phyloP scores from a whole-genome alignment of 768 basidiomycete genomes.

The Mycena rebaudengoi region DNA sequence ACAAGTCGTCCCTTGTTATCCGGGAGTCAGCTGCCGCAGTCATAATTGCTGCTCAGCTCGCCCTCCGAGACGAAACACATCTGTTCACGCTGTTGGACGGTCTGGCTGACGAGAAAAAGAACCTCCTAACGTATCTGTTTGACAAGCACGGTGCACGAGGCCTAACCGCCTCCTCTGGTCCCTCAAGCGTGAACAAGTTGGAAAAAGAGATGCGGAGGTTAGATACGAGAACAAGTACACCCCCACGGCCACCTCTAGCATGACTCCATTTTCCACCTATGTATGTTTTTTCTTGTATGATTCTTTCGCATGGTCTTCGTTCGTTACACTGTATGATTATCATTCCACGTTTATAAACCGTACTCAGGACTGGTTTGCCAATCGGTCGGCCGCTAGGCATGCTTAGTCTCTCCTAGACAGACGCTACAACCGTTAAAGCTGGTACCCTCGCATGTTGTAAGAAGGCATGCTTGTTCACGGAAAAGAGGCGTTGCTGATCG shows the following conservation, averaged over 20 bases:
- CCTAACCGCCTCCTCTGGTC: constrained; percentile 40
- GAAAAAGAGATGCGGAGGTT: constrained; percentile 84
- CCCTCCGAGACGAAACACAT: constrained; percentile 84
- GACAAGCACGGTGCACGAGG: constrained; percentile 86
- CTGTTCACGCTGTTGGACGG: constrained; percentile 84
- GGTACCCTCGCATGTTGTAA: too few species aligned
- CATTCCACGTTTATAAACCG: constrained; percentile 4
- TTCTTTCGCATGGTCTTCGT: constrained; percentile 7
- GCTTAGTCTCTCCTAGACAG: too few species aligned
- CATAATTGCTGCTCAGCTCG: constrained; percentile 86
- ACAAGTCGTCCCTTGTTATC: constrained; percentile 75
- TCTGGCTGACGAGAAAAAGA: constrained; percentile 90
- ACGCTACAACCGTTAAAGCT: too few species aligned
- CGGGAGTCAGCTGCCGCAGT: constrained; percentile 85
- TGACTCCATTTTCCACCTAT: background rate
- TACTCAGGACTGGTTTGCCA: background rate
- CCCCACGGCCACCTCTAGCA: constrained; percentile 48
- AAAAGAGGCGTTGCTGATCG: too few species aligned
- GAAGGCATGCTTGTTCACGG: too few species aligned
- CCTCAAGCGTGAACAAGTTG: constrained; percentile 71
- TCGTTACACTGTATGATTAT: constrained; percentile 23
- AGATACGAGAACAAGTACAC: constrained; percentile 82
- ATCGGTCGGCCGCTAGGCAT: background rate
- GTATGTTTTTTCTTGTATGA: constrained; percentile 14
- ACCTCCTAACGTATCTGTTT: constrained; percentile 87